These are phyloP conservation scores for Elsinoe necatrix DNA, from an alignment of 2,329 filamentous ascomycete genomes.

Conservation along the genomic window DNA sequence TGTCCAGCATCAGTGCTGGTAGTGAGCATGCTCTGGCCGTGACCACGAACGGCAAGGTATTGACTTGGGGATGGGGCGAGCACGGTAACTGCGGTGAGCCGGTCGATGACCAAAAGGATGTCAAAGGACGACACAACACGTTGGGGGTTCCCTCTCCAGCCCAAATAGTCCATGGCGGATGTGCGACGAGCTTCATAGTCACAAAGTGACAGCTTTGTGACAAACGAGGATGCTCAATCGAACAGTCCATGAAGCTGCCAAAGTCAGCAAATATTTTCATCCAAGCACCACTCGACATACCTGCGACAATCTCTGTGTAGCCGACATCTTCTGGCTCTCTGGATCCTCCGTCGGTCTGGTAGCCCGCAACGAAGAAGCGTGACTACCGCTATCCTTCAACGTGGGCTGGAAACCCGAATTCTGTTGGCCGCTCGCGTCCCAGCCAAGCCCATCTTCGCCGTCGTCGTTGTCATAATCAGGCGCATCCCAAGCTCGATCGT, in stretches of 20 bases:
- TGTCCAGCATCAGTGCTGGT: conserved; percentile 64
- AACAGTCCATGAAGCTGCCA: conserved; percentile 32
- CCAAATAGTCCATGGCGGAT: conserved; percentile 66
- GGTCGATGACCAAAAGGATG: conserved; percentile 52
- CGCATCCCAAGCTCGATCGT: conserved; percentile 66
- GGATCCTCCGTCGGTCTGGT: conserved; percentile 22
- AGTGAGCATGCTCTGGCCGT: conserved; percentile 84
- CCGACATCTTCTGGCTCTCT: conserved; percentile 45
- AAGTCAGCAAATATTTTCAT: conserved; percentile 20
- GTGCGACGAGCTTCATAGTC: conserved; percentile 77
- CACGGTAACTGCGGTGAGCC: conserved; percentile 87
- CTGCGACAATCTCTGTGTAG: conserved; percentile 66
- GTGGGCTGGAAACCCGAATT: conserved; percentile 34
- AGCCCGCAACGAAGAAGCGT: conserved; percentile 20
- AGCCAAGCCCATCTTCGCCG: conserved; percentile 59
- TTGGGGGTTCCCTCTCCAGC: conserved; percentile 51
- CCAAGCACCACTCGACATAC: conserved; percentile 38
- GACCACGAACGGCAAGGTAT: conserved; percentile 53
- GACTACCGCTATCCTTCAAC: conserved; percentile 35
- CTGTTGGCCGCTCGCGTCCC: conserved; percentile 57
- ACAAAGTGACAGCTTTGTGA: conserved; percentile 26
- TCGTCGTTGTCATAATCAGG: conserved; percentile 56
- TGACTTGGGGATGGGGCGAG: conserved; percentile 95
- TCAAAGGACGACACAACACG: conserved; percentile 60
- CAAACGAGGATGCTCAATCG: conserved; percentile 24